Conservation (phyloP, 2,329 filamentous ascomycete genomes). For the Lojkania enalia region DNA sequence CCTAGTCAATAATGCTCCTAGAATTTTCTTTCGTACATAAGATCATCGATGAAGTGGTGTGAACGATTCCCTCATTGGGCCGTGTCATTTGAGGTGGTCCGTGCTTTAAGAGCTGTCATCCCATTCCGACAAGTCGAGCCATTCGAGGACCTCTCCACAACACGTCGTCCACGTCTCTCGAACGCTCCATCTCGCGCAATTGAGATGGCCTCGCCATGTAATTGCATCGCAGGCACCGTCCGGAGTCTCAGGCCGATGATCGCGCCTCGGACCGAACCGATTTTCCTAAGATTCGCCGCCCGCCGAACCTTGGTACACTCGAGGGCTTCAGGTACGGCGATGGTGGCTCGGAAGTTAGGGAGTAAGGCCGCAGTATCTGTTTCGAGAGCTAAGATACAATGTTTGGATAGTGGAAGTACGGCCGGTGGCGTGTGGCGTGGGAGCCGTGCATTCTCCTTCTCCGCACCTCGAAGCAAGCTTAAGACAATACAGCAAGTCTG, state of each 20-base stretch:
- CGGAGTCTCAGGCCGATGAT: conserved; percentile 16
- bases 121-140: conserved; percentile 9
- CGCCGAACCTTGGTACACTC: conserved; percentile 27
- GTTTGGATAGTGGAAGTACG: conserved; percentile 2
- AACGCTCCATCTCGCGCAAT: conserved; percentile 6
- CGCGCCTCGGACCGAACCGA: conserved; percentile 16
- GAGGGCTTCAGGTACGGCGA: background rate
- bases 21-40: no score
- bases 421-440: conserved; percentile 8
- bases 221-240: conserved; percentile 26
- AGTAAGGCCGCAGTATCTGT: no score
- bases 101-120: conserved; percentile 11
- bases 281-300: conserved; percentile 16
- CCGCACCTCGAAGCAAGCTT: conserved; percentile 31
- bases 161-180: background rate
- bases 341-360: conserved; percentile 5
- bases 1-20: no score
- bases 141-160: background rate
- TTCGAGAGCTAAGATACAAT: background rate
- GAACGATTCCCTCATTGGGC: conserved; percentile 1
- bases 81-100: conserved; percentile 5
- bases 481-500: conserved; percentile 43
- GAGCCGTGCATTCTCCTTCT: conserved; percentile 33
- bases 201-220: conserved; percentile 33
- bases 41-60: no score